Percentiles rank a stretch among this genome's conserved stretches.
Evolutionary conservation across 192 early-diverging fungal genomes (phyloP).

Genomic region (Backusella tarrabulga): DNA sequence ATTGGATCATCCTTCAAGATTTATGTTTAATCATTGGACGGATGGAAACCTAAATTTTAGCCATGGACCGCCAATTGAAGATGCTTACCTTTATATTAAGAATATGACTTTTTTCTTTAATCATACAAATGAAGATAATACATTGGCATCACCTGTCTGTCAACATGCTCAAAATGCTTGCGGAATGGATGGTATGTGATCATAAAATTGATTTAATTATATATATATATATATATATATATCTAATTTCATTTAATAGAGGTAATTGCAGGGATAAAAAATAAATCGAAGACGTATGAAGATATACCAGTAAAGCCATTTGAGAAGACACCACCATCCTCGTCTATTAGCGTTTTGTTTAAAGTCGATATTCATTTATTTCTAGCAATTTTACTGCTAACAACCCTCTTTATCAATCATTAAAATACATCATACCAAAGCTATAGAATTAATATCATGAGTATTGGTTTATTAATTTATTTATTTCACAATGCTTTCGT

Average conservation of each 20-base stretch:
- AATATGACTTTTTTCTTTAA: constrained; percentile 30
- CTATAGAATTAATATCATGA: not conserved
- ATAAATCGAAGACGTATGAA: not conserved
- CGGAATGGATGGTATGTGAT: not conserved
- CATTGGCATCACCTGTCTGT: not conserved
- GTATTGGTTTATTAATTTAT: not conserved
- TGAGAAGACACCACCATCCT: not conserved
- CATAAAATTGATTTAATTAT: not conserved
- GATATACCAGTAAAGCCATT: not conserved
- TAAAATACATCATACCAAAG: not conserved
- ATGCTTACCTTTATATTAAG: constrained; percentile 5
- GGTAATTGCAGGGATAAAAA: not conserved
- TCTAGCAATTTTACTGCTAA: not conserved
- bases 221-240: too few species aligned
- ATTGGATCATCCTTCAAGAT: not conserved
- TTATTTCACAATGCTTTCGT: not conserved
- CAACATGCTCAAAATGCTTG: not conserved
- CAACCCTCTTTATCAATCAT: not conserved
- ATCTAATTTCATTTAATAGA: not conserved
- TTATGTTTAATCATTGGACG: constrained; percentile 37
- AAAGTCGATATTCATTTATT: not conserved
- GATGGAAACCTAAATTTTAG: constrained; percentile 29
- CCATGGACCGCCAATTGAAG: constrained; percentile 15
- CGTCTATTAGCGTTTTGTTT: not conserved
- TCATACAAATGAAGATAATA: not conserved